These are phyloP conservation scores for Pyrus pyrifolia DNA, from an alignment of 306 rosid species.

Conservation along the genomic window DNA sequence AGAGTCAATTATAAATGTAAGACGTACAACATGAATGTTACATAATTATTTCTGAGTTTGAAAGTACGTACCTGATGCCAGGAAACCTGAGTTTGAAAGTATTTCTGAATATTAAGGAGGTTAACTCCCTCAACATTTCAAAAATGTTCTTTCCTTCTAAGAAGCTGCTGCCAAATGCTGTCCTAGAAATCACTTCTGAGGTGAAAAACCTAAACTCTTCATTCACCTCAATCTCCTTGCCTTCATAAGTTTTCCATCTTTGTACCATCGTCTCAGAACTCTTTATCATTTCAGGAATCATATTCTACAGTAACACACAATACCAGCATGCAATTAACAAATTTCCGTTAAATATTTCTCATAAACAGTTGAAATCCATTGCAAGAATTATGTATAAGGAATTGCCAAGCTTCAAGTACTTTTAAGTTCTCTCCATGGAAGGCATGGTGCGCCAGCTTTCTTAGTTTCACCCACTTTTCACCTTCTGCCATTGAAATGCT, in stretches of 20 bases:
- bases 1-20: too few species aligned
- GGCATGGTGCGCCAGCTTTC: slow-evolving; percentile 26
- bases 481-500: slow-evolving; percentile 19
- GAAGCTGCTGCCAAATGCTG: slow-evolving; percentile 21
- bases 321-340: neutral
- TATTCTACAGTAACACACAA: neutral
- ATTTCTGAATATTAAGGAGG: neutral
- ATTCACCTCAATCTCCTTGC: slow-evolving; percentile 25
- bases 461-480: slow-evolving; percentile 27
- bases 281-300: slow-evolving; percentile 22
- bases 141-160: slow-evolving; percentile 17
- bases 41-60: neutral
- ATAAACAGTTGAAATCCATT: neutral
- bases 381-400: neutral
- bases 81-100: slow-evolving; percentile 1
- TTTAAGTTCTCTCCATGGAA: slow-evolving; percentile 35
- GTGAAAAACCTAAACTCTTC: slow-evolving; percentile 22
- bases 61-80: slow-evolving; percentile 18
- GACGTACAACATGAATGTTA: neutral
- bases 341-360: neutral
- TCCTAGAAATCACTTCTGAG: slow-evolving; percentile 27
- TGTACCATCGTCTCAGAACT: slow-evolving; percentile 20
- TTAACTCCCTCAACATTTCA: slow-evolving; percentile 14
- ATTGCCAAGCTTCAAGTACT: neutral
- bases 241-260: slow-evolving; percentile 20